A percentile compares a stretch with the other conserved stretches of the same genome.
Evolutionary conservation across 169 alveolate species (phyloP).

Genomic region (Pseudocohnilembus persalinus): DNA sequence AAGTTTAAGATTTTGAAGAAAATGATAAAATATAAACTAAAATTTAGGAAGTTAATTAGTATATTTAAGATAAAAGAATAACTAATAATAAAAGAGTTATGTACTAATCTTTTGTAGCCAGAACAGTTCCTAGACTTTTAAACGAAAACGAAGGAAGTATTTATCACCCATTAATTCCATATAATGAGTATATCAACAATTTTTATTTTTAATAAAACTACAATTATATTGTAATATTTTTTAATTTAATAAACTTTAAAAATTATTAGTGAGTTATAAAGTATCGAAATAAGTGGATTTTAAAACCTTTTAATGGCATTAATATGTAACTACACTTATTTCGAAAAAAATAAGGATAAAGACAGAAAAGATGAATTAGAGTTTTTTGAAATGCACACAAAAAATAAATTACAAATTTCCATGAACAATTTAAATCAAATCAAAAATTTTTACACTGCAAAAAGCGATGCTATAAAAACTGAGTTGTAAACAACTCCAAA

Average conservation of each 20-base stretch:
- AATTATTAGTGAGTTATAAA: neutral
- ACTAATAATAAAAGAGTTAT: neutral
- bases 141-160: neutral
- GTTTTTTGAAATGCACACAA: neutral
- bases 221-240: neutral
- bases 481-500: neutral
- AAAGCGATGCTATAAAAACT: neutral
- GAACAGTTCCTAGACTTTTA: neutral
- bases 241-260: too few species aligned
- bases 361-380: neutral
- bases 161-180: neutral
- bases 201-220: too few species aligned
- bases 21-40: too few species aligned
- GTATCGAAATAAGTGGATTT: neutral
- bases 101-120: neutral
- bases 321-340: neutral
- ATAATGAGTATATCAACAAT: neutral
- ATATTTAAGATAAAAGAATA: neutral
- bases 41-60: neutral
- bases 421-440: conserved; percentile 2
- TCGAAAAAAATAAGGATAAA: neutral
- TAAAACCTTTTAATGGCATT: neutral
- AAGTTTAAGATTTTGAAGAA: neutral
- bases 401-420: conserved; percentile 5
- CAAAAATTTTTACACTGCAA: neutral